Percentiles rank a stretch among this genome's conserved stretches.
Conservation (phyloP, 345 rosid genomes). For the Brassica cretica region DNA sequence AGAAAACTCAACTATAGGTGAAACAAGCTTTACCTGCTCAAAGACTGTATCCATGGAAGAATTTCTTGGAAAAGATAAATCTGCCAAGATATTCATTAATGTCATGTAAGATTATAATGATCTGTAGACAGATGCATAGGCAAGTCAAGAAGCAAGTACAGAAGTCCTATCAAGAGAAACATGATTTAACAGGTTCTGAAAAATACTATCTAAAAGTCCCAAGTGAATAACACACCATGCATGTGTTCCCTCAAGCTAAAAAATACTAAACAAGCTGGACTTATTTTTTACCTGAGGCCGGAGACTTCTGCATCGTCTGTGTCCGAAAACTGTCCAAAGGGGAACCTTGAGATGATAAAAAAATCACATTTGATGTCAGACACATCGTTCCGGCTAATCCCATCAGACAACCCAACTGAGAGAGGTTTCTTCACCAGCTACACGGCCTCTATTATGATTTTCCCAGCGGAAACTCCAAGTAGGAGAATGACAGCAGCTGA, state of each 20-base stretch:
- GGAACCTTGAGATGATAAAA: slow-evolving; percentile 41
- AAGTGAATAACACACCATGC: neutral
- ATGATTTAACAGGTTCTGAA: neutral
- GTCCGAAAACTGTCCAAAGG: slow-evolving; percentile 58
- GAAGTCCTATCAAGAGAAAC: neutral
- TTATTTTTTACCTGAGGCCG: slow-evolving; percentile 68
- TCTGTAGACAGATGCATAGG: slow-evolving; percentile 7
- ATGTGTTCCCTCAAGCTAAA: too few species aligned
- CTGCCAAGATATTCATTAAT: slow-evolving; percentile 45
- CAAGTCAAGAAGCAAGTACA: slow-evolving; percentile 21
- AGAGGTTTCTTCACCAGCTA: neutral
- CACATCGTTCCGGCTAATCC: neutral
- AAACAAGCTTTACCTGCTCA: slow-evolving; percentile 61
- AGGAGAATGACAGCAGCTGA: neutral
- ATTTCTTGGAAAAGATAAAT: slow-evolving; percentile 63
- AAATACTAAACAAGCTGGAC: neutral
- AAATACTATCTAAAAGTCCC: neutral
- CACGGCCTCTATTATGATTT: neutral
- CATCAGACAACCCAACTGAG: neutral
- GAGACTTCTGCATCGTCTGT: slow-evolving; percentile 65
- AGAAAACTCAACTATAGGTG: slow-evolving; percentile 3
- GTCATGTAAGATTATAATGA: neutral
- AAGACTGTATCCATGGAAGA: slow-evolving; percentile 57
- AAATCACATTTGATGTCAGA: neutral
- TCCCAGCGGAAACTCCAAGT: neutral